Evolutionary conservation across 2,329 filamentous ascomycete species (phyloP), one percentile per base, ranked within the genome.

Genomic region (Pseudogymnoascus sp.): DNA sequence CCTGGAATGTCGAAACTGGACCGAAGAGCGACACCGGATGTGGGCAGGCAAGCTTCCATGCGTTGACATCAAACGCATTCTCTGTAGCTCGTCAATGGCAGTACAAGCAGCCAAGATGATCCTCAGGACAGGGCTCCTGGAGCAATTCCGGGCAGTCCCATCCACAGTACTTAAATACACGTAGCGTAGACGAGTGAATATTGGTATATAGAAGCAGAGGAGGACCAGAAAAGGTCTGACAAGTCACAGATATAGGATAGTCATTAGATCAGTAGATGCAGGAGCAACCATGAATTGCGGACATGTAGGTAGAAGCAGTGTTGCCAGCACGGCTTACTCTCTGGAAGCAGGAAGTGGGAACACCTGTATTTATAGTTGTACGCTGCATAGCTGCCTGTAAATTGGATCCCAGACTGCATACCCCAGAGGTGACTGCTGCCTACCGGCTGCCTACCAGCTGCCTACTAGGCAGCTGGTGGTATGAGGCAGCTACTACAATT

Each of bases 81-180:
- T 75, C 71, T 71, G 66, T 69, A 71, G 67, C 68, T 68, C 68
- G 65, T 62, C 67, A 68, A 73, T 70, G 62, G 69, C 70, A 68
- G 69, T 72, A 69, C 67, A 72, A 70, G 68, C 71, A 73, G 73
- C 70, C 14, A 74, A 74, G 66, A 74, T 73, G 66, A 71, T 73
- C n/a, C 28, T 73, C 4, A 69, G 69, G 66, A 74, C 71, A 5
- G 25, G 71, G 62, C 69, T 73, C 2, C 66, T 73, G 10, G 62
- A 65, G 46, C 65, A 74, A 67, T 74, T 72, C 62, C 62, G 59
- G 60, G 70, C 68, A 60, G 69, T 73, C 25, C 67, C 66, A 16
- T 69, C 67, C 36, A 71, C 53, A n/a, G 28, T 59, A 59, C 53
- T 59, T 6, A 25, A 25, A 25, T 25, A 25, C 23, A 25, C 23